A percentile compares a stretch with the other conserved stretches of the same genome.
Conservation (phyloP, 257 asterid genomes). For the Ajuga chamaepitys region DNA sequence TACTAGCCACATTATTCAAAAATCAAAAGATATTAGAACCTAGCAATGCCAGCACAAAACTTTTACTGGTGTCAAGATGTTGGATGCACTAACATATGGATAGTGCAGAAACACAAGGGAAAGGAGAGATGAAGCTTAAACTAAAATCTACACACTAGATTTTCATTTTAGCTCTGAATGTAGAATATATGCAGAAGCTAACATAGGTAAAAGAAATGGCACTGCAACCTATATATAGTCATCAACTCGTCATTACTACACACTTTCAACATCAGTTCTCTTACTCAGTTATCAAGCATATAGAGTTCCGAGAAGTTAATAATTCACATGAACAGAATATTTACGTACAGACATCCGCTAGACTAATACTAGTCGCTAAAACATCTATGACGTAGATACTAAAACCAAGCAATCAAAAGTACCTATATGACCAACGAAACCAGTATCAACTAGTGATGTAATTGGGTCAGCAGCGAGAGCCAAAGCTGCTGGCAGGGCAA, state of each 20-base stretch:
- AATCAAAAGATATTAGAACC: neutral
- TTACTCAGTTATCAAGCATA: neutral
- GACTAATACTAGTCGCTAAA: neutral
- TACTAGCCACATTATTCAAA: neutral
- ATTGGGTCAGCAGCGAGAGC: slow-evolving; percentile 94
- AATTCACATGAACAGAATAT: neutral
- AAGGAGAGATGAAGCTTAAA: neutral
- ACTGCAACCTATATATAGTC: neutral
- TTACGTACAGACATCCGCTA: neutral
- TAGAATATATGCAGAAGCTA: neutral
- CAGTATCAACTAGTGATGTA: slow-evolving; percentile 80
- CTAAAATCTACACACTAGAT: neutral
- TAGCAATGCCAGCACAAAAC: neutral
- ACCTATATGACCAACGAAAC: slow-evolving; percentile 92
- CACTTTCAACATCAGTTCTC: neutral
- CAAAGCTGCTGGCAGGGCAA: slow-evolving; percentile 83
- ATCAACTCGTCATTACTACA: too few relatives aligned
- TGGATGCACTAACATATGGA: neutral
- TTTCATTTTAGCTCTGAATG: neutral
- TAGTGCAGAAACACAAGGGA: neutral
- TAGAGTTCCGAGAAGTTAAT: neutral
- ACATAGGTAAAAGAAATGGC: neutral
- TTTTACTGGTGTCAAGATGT: neutral
- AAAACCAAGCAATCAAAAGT: slow-evolving; percentile 10
- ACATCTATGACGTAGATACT: neutral